Base-by-base conservation (phyloP, 78 protist genomes). In the Dictyostelium purpureum region DNA sequence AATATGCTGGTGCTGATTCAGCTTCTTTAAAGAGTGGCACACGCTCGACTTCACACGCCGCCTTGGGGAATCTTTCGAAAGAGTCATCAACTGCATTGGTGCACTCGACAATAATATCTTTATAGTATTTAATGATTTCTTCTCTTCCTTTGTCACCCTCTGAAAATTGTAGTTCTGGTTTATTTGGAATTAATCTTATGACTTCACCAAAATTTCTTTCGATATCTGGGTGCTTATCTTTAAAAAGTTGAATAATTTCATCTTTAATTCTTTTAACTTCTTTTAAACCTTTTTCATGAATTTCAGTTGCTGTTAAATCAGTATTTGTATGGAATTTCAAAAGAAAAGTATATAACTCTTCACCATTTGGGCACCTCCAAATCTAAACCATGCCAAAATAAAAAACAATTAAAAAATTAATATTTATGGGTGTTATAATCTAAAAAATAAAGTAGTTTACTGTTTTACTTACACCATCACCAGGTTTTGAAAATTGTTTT, bases 381-480 rank as follows among this genome's bases (percentile, higher is more conserved):
- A n/a, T n/a, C n/a, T n/a, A n/a, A n/a, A n/a, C n/a, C n/a, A n/a
- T n/a, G n/a, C n/a, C n/a, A n/a, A n/a, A n/a, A n/a, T n/a, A n/a
- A n/a, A n/a, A n/a, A n/a, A n/a, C n/a, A n/a, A n/a, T n/a, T n/a
- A n/a, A n/a, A n/a, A n/a, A n/a, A n/a, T n/a, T n/a, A n/a, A n/a
- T n/a, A n/a, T n/a, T n/a, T n/a, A n/a, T n/a, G n/a, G n/a, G n/a
- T n/a, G n/a, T n/a, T n/a, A n/a, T n/a, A n/a, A n/a, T n/a, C n/a
- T n/a, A n/a, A n/a, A n/a, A n/a, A n/a, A n/a, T n/a, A n/a, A n/a
- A n/a, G n/a, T n/a, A n/a, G n/a, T n/a, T n/a, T n/a, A n/a, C n/a
- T n/a, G n/a, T n/a, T n/a, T n/a, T n/a, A n/a, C n/a, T n/a, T 19
- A 47, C 6, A 2, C 90, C 90, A 82, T 82, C 90, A 18, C 79